Evolutionary conservation across 768 basidiomycete genomes (phyloP), one percentile per base, ranked within the genome.

Genomic region (Termitomyces sp.): DNA sequence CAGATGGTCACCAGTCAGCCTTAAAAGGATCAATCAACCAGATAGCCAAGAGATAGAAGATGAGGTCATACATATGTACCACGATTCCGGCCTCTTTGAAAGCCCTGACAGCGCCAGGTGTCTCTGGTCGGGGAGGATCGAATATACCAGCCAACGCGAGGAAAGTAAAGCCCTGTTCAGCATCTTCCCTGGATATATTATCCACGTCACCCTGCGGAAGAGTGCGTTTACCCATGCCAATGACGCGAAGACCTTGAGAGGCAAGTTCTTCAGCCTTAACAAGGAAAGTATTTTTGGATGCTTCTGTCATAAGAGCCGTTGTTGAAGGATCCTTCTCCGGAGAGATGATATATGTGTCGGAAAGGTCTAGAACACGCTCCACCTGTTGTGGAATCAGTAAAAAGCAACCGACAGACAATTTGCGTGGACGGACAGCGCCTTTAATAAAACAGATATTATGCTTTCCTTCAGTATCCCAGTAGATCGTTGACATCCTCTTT

Each of bases 61-160:
- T 31, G 14, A 27, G 61, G 65, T 10, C 55, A 7, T 41, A 74
- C 74, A 76, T 76, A 46, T 75, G 73, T n/a, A 75, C 79, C 22
- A 76, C 75, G 52, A 83, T 79, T 18, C 82, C 81, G 47, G 83
- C 83, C 51, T 73, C 69, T 56, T 77, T 75, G 67, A 76, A 80
- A 37, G 76, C 74, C 42, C 75, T 70, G 9, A 85, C 82, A 34
- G 83, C 80, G 3, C 75, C 78, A 7, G 76, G 67, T 3, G 77
- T 79, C 60, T 84, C 79, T 2, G 79, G 81, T 39, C 83, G 74
- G 18, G 82, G 82, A 18, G 83, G 82, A 61, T 84, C 83, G 47
- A 75, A 77, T 57, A 84, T 79, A 46, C 82, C 84, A n/a, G 74
- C 76, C 8, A 84, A 71, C 6, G 77, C 82, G n/a, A 80, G 68